phyloP scores from a whole-genome alignment of 257 asterid genomes.

The Rhazya stricta region DNA sequence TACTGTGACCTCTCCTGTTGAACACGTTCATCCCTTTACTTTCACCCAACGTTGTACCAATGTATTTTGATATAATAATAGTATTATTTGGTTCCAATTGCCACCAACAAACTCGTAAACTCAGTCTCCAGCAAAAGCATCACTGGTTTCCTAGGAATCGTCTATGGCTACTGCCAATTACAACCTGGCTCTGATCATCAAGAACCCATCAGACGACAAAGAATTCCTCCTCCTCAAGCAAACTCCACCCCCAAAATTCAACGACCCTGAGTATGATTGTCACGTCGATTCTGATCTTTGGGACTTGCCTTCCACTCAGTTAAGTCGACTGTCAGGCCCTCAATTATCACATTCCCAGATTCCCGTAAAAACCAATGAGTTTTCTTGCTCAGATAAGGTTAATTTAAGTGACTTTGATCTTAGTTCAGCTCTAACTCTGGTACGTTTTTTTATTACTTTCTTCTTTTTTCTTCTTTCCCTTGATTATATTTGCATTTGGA shows the following conservation, averaged over 20 bases:
- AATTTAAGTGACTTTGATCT: conserved; percentile 49
- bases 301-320: conserved; percentile 73
- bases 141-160: not conserved
- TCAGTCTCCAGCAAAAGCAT: not conserved
- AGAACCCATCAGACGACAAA: conserved; percentile 39
- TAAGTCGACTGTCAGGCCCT: conserved; percentile 26
- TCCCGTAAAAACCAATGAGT: conserved; percentile 35
- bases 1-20: too few relatives aligned
- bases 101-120: not conserved
- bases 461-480: not conserved
- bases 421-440: conserved; percentile 58
- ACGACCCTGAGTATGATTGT: conserved; percentile 73
- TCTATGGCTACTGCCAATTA: conserved; percentile 23
- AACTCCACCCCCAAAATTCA: conserved; percentile 68
- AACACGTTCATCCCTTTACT: too few relatives aligned
- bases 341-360: conserved; percentile 13
- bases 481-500: not conserved
- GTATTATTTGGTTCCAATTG: not conserved
- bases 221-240: conserved; percentile 60
- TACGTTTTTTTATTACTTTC: conserved; percentile 10
- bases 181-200: conserved; percentile 57
- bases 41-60: too few relatives aligned
- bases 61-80: not conserved
- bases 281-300: conserved; percentile 72
- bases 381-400: conserved; percentile 14